phyloP scores from a whole-genome alignment of 2,329 filamentous ascomycete species.

The Macrophomina tecta region DNA sequence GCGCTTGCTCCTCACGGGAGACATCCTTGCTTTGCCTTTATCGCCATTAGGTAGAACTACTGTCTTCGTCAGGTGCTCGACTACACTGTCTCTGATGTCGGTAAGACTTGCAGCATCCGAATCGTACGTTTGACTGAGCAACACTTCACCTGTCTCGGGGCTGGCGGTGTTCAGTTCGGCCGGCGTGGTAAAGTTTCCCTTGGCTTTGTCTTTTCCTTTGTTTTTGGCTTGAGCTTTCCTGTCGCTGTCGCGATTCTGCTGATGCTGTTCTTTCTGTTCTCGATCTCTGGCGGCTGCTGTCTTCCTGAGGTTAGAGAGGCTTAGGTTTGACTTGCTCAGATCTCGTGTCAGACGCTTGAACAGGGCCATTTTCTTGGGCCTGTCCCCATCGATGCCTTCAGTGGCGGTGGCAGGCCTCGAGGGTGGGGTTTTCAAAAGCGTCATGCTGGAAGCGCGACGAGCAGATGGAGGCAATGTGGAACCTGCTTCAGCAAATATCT shows the following conservation, averaged over 20 bases:
- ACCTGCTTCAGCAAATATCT: slow-evolving; percentile 41
- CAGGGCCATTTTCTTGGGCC: slow-evolving; percentile 33
- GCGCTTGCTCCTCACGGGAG: background rate
- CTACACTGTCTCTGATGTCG: slow-evolving; percentile 22
- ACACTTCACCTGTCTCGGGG: background rate
- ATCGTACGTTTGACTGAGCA: slow-evolving; percentile 17
- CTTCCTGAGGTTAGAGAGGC: slow-evolving; percentile 19
- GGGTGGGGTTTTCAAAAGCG: background rate
- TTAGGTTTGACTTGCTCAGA: slow-evolving; percentile 11
- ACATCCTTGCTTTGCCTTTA: background rate
- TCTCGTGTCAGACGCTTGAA: slow-evolving; percentile 21
- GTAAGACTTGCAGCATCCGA: slow-evolving; percentile 20
- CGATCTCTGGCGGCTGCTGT: background rate
- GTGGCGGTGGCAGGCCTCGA: background rate
- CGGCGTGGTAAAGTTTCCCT: background rate
- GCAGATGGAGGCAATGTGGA: background rate
- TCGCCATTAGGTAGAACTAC: background rate
- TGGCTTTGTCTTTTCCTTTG: background rate
- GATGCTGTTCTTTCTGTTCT: slow-evolving; percentile 9
- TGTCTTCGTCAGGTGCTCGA: slow-evolving; percentile 11
- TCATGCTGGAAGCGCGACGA: slow-evolving; percentile 7
- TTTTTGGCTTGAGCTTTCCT: background rate
- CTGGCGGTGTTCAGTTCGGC: background rate
- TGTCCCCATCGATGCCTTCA: slow-evolving; percentile 6
- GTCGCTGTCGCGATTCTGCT: background rate